Conservation (phyloP, 441 rosid genomes). For the Rhodomyrtus psidioides region DNA sequence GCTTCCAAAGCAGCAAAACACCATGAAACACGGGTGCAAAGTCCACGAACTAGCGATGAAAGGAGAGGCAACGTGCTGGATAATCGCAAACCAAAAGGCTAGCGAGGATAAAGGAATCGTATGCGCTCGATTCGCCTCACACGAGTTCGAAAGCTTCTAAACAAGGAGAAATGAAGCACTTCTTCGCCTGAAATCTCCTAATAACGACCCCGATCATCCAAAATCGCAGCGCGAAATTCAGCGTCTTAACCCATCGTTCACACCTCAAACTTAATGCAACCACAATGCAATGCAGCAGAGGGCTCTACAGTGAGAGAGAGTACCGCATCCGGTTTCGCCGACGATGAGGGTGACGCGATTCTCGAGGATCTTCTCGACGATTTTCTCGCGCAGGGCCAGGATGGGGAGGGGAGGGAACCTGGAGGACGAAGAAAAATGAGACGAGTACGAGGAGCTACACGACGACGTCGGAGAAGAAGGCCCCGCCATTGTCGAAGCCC, state of each 20-base stretch:
- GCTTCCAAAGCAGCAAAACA: background rate
- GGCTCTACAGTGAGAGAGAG: background rate
- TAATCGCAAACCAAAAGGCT: background rate
- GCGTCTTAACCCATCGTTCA: background rate
- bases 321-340: slow-evolving; percentile 97
- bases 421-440: slow-evolving; percentile 29
- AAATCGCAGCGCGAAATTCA: background rate
- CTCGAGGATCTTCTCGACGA: slow-evolving; percentile 70
- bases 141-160: background rate
- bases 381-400: slow-evolving; percentile 48
- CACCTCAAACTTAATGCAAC: background rate
- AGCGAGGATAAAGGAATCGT: background rate
- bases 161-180: background rate
- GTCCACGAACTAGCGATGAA: background rate
- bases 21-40: background rate
- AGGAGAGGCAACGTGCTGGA: background rate
- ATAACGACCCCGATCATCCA: background rate
- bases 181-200: background rate
- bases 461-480: slow-evolving; percentile 45
- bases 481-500: slow-evolving; percentile 24
- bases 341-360: slow-evolving; percentile 96
- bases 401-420: slow-evolving; percentile 74
- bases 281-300: background rate
- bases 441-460: slow-evolving; percentile 28
- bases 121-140: background rate